Evolutionary conservation across 1,139 yeast genomes (phyloP), one percentile per base, ranked within the genome.

Genomic region (Taphrina populina): DNA sequence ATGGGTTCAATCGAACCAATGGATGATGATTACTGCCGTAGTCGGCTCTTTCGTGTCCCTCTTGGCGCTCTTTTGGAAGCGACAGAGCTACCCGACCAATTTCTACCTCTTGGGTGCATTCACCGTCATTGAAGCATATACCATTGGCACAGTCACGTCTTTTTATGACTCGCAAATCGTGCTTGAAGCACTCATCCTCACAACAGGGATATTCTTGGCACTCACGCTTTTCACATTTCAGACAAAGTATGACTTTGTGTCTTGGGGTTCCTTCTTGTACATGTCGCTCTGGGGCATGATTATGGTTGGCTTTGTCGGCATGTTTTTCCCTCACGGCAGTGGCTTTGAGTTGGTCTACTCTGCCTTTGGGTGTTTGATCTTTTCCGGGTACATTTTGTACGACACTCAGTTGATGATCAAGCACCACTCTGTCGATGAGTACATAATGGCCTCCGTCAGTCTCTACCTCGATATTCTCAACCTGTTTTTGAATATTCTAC

Each of bases 381-480:
- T 88, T 70, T 75, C 84, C 20, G 78, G 82, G 6, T 88, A 84
- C 67, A 78, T 88, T 57, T 70, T 88, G 57, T 80, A 87, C 53
- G 96, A 88, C 68, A 88, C 95, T 24, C 95, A 88, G 70, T 70
- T 80, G 62, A 79, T 92, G 54, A 77, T 88, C 80, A 84, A 86
- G 65, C 83, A 82, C 58, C 84, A 79, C 64, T 85, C 84, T 66
- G 83, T 94, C 60, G 96, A 86, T 62, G 96, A 88, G 64, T 95
- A 87, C 64, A 77, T 90, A 17, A 80, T 84, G 46, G 88, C 95
- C 52, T 80, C 94, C 15, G 81, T 88, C 66, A 73, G 79, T 61
- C 76, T 88, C 59, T 88, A 88, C 69, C 76, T 88, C 74, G 96
- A 88, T 67, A 77, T 88, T 47, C 74, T 88, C 69, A 88, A 88